Conservation (phyloP, 2,329 filamentous ascomycete species). For the Fonsecaea monophora region DNA sequence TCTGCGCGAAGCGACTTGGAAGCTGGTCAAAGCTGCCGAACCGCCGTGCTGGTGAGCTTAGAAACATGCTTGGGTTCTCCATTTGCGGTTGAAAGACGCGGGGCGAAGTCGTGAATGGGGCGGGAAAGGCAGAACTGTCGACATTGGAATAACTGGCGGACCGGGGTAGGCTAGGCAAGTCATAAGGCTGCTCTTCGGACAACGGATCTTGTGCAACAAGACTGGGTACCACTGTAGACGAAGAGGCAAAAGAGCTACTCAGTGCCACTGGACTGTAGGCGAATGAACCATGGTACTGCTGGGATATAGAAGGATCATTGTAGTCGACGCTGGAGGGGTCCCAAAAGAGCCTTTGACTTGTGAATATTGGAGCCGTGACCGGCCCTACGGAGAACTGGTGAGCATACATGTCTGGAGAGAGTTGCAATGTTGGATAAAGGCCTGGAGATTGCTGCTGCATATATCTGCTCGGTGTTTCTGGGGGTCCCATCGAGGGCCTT, state of each 20-base stretch:
- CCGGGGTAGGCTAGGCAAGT: conserved; percentile 33
- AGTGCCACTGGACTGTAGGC: conserved; percentile 33
- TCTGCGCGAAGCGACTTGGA: conserved; percentile 42
- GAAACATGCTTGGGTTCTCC: conserved; percentile 56
- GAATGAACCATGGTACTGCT: conserved; percentile 37
- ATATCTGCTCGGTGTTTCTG: conserved; percentile 54
- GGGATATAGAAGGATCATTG: conserved; percentile 29
- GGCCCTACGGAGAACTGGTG: conserved; percentile 56
- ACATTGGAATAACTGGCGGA: conserved; percentile 30
- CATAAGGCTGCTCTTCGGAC: conserved; percentile 36
- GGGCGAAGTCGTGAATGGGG: conserved; percentile 55
- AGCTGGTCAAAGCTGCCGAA: conserved; percentile 45
- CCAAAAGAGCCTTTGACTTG: conserved; percentile 61
- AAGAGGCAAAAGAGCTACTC: conserved; percentile 36
- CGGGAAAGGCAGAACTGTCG: conserved; percentile 50
- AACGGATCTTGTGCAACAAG: conserved; percentile 26
- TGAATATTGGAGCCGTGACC: conserved; percentile 63
- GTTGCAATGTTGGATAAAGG: conserved; percentile 62
- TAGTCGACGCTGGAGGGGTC: conserved; percentile 44
- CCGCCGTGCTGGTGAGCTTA: conserved; percentile 57
- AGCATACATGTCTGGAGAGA: conserved; percentile 64
- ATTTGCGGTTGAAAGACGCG: conserved; percentile 46
- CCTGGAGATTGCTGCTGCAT: conserved; percentile 51
- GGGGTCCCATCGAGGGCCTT: conserved; percentile 46
- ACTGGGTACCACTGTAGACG: conserved; percentile 36